Conservation (phyloP, 2,329 filamentous ascomycete species). For the Aphanocladium album region DNA sequence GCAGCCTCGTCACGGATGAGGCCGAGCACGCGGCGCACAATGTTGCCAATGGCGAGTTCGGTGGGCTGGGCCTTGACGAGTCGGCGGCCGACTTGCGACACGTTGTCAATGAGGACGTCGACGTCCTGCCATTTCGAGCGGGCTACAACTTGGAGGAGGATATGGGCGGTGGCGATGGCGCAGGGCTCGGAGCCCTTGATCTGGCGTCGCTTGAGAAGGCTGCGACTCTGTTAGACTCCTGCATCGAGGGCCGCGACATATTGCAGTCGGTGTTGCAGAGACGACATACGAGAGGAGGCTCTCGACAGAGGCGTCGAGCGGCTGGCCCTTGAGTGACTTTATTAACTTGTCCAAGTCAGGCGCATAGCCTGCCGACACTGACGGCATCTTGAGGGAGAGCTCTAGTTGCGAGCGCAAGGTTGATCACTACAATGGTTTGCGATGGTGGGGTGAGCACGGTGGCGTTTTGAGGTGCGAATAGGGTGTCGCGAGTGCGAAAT, state of each 20-base stretch:
- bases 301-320: constrained; percentile 78
- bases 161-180: constrained; percentile 83
- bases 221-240: constrained; percentile 30
- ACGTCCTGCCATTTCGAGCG: constrained; percentile 74
- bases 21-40: constrained; percentile 82
- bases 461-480: not conserved
- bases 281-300: constrained; percentile 68
- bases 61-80: constrained; percentile 80
- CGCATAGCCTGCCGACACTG: constrained; percentile 40
- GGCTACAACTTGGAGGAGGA: constrained; percentile 81
- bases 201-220: constrained; percentile 84
- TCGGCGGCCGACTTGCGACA: constrained; percentile 71
- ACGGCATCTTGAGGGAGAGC: constrained; percentile 27
- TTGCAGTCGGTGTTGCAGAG: not conserved
- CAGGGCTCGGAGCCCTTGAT: constrained; percentile 84
- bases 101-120: constrained; percentile 70
- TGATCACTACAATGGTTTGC: not conserved
- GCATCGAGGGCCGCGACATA: not conserved
- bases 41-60: constrained; percentile 90
- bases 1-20: constrained; percentile 88
- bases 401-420: not conserved
- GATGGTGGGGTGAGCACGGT: not conserved
- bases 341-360: constrained; percentile 75
- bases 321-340: constrained; percentile 68
- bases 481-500: not conserved